Evolutionary conservation across 2,329 filamentous ascomycete genomes (phyloP), one percentile per base, ranked within the genome.

Genomic region (Diaporthe sp.): DNA sequence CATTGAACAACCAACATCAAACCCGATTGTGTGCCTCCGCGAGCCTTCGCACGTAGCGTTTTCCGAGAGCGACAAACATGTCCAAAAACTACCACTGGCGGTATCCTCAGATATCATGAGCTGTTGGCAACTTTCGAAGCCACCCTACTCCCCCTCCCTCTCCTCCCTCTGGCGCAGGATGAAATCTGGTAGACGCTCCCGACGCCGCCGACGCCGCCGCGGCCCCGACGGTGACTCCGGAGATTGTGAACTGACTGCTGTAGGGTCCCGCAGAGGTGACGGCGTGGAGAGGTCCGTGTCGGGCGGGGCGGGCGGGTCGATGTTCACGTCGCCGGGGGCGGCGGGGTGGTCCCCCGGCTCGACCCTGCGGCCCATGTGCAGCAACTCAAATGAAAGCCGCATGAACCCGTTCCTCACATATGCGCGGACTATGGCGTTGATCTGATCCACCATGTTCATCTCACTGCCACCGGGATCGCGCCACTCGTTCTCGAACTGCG

Each of bases 381-480:
- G 4, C 9, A 8, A 1, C 1, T 31, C 17, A 5, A 0, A 4
- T 0, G 25, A 2, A 3, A 68, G 31, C 10, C n/a, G 6, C 65
- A 68, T 53, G 47, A 53, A 68, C 4, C 47, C 65, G 47, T 68
- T 68, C 7, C 65, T 25, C 34, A 2, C 8, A 12, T 68, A 53
- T 28, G 34, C 31, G 15, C 65, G 6, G 20, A 8, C 2, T 17
- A 68, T 39, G 0, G 15, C 2, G 2, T 9, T 15, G 6, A 25
- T 12, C 34, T 7, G 31, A 22, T 20, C 13, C 3, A 5, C 9
- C 10, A 17, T 15, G 17, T 58, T 7, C 44, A 51, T 34, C 2
- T 13, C 3, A 6, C 13, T 20, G 44, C 20, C 28, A 4, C 4
- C 13, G 9, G 28, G 31, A 34, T 44, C 39, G 2, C 13, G 8